These are phyloP conservation scores for Tagetes patula DNA, from an alignment of 129 eudicot species.

Conservation along the genomic window DNA sequence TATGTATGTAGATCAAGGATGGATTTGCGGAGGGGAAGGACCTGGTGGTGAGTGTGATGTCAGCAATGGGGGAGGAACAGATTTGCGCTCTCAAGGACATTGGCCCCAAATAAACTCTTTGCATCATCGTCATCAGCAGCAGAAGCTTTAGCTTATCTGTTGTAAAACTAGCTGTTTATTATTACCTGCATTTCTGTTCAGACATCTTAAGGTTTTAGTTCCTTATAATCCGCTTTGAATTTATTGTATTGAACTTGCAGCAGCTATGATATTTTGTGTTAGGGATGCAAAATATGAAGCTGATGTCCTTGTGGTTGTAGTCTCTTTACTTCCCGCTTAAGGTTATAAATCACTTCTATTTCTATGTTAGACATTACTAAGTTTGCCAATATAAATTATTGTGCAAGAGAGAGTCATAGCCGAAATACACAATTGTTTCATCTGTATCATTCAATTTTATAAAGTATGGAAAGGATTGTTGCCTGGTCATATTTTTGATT, in stretches of 20 bases:
- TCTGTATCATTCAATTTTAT: too few relatives aligned
- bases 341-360: too few relatives aligned
- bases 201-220: neutral
- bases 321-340: neutral
- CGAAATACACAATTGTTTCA: too few relatives aligned
- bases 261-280: slow-evolving; percentile 7
- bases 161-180: neutral
- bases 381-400: too few relatives aligned
- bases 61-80: slow-evolving; percentile 14
- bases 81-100: slow-evolving; percentile 10
- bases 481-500: too few relatives aligned
- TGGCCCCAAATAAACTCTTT: neutral
- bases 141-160: slow-evolving; percentile 4
- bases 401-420: too few relatives aligned
- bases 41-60: slow-evolving; percentile 9
- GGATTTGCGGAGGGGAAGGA: slow-evolving; percentile 11
- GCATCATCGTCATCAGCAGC: neutral
- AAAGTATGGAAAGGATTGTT: too few relatives aligned
- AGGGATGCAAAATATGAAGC: neutral
- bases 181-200: neutral
- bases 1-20: slow-evolving; percentile 4
- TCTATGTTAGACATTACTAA: too few relatives aligned
- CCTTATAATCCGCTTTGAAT: neutral
- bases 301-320: neutral
- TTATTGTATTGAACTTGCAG: neutral